phyloP scores from a whole-genome alignment of 2,329 filamentous ascomycete species.

The Juglanconis sp. region DNA sequence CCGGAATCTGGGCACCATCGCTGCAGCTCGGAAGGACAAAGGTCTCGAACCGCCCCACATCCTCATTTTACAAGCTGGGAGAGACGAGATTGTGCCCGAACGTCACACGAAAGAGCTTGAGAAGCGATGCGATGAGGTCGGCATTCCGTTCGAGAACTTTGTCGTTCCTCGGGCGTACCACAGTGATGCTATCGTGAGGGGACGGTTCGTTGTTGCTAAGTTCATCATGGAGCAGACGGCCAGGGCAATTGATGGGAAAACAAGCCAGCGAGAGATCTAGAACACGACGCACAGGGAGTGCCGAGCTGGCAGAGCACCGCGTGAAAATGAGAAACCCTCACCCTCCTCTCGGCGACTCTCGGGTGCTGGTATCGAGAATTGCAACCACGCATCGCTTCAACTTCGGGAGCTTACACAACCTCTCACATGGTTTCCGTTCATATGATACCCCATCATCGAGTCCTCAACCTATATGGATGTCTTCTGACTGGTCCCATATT shows the following conservation, averaged over 20 bases:
- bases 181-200: constrained; percentile 51
- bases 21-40: constrained; percentile 26
- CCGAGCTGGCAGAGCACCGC: too few relatives aligned
- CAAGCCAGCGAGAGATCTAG: not conserved
- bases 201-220: constrained; percentile 44
- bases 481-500: too few relatives aligned
- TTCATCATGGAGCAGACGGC: constrained; percentile 34
- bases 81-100: constrained; percentile 56
- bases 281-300: too few relatives aligned
- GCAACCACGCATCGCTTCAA: too few relatives aligned
- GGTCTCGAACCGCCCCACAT: constrained; percentile 32
- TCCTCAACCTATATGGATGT: too few relatives aligned
- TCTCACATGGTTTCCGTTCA: too few relatives aligned
- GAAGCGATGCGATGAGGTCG: constrained; percentile 45
- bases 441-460: too few relatives aligned
- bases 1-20: constrained; percentile 46
- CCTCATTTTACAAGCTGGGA: constrained; percentile 54
- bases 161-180: constrained; percentile 51
- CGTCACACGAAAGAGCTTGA: constrained; percentile 46
- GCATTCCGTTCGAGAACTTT: constrained; percentile 42
- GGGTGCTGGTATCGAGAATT: too few relatives aligned
- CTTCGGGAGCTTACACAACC: too few relatives aligned
- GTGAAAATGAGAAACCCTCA: too few relatives aligned
- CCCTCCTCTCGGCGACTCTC: too few relatives aligned
- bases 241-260: not conserved